Evolutionary conservation across 192 early-diverging fungal species (phyloP), one percentile per base, ranked within the genome.

Genomic region (Coemansia sp.): DNA sequence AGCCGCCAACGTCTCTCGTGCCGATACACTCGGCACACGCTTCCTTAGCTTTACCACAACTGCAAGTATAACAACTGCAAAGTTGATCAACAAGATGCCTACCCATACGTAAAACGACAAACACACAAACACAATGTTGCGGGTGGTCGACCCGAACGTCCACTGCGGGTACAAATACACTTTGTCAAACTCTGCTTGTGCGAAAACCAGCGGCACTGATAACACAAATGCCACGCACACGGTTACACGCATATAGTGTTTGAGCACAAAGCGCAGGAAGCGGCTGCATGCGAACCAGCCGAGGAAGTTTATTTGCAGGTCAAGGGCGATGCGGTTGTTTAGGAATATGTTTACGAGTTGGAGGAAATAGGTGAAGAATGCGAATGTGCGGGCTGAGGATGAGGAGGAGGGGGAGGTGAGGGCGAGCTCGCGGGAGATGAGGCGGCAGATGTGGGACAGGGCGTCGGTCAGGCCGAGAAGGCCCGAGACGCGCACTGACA

Each of bases 221-320:
- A 71, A 63, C 31, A 57, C 25, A 31, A 71, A 60, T 6, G 74
- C 74, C 42, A 68, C 31, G 38, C 8, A 49, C 62, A 10, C 38
- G 2, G 74, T 25, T 1, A 46, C 58, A 7, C 52, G 40, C 40
- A 63, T 66, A 50, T 77, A 77, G 52, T 77, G 69, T 5, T 62
- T 36, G 12, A 60, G 62, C n/a, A 77, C 36, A 69, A 69, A 77
- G 38, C 74, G 66, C 54, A 77, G 40, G 10, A 21, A 3, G 40
- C 66, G 58, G 58, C 63, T 68, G 69, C 66, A 61, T 7, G 69
- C 26, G 20, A 67, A 64, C 74, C 74, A 77, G 44, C 66, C 64
- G 3, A 77, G 66, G 49, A 77, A 77, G 62, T 68, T 71, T 10
- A 53, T 70, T 44, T 77, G 51, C n/a, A 77, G 66, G 60, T 77